These are phyloP conservation scores for Calendula officinalis DNA, from an alignment of 129 eudicot species.

Conservation along the genomic window DNA sequence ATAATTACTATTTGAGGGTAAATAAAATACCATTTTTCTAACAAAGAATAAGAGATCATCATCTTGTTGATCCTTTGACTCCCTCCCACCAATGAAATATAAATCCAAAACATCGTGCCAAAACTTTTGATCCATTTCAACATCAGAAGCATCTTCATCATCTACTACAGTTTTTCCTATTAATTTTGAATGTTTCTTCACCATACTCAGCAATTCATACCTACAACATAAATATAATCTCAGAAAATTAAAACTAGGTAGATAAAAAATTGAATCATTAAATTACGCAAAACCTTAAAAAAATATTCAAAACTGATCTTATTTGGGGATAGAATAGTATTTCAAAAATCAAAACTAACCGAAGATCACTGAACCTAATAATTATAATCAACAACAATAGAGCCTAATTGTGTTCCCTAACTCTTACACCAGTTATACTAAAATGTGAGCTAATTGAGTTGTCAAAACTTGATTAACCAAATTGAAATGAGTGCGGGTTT, in stretches of 20 bases:
- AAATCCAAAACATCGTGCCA: slow-evolving; percentile 79
- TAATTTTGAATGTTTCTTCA: slow-evolving; percentile 83
- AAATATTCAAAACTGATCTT: no score
- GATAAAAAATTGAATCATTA: no score
- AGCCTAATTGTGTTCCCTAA: no score
- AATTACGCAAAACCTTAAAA: neutral
- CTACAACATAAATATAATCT: slow-evolving; percentile 20
- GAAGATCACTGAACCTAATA: no score
- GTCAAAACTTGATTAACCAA: no score
- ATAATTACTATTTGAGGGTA: neutral
- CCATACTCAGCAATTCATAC: slow-evolving; percentile 82
- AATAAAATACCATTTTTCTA: slow-evolving; percentile 54
- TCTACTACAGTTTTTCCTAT: slow-evolving; percentile 63
- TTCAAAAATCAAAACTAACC: no score
- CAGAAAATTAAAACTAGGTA: no score
- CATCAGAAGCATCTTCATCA: slow-evolving; percentile 61
- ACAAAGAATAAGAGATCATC: slow-evolving; percentile 95
- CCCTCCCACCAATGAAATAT: slow-evolving; percentile 73
- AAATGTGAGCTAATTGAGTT: no score
- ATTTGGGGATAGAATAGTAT: no score
- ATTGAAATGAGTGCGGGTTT: no score
- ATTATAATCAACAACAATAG: no score
- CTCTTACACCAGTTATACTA: neutral
- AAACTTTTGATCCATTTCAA: slow-evolving; percentile 77
- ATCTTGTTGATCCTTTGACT: slow-evolving; percentile 72